Evolutionary conservation across 1,139 yeast genomes (phyloP).

Genomic region (Yamadazyma friedrichii): DNA sequence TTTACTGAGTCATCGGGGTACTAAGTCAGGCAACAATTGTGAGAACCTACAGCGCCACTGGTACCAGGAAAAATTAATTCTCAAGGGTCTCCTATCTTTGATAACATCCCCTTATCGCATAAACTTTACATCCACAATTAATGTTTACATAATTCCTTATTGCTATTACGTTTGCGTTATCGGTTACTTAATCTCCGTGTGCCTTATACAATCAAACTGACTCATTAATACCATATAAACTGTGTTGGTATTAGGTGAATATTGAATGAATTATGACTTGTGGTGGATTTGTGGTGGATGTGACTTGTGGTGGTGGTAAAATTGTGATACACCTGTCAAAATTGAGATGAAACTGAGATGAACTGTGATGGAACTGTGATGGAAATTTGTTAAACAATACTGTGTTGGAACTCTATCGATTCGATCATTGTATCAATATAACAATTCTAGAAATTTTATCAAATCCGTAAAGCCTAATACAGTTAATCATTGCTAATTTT

Average conservation of each 20-base stretch:
- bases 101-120: constrained; percentile 1
- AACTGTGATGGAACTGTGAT: too few relatives aligned
- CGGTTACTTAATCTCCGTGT: not conserved
- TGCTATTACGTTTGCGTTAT: too few relatives aligned
- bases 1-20: not conserved
- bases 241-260: not conserved
- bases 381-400: too few relatives aligned
- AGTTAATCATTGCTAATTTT: constrained; percentile 33
- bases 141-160: too few relatives aligned
- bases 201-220: too few relatives aligned
- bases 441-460: constrained; percentile 20
- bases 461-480: constrained; percentile 43
- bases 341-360: too few relatives aligned
- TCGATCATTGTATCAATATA: constrained; percentile 13
- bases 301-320: too few relatives aligned
- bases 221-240: not conserved
- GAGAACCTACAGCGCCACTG: not conserved
- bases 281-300: too few relatives aligned
- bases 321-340: too few relatives aligned
- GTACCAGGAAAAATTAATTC: not conserved
- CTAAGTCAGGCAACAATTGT: not conserved
- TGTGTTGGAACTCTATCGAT: too few relatives aligned
- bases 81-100: too few relatives aligned
- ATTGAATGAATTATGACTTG: not conserved
- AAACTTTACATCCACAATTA: too few relatives aligned